Evolutionary conservation across 1,284 basidiomycete genomes (phyloP), one percentile per base, ranked within the genome.

Genomic region (Apiotrichum laibachii): DNA sequence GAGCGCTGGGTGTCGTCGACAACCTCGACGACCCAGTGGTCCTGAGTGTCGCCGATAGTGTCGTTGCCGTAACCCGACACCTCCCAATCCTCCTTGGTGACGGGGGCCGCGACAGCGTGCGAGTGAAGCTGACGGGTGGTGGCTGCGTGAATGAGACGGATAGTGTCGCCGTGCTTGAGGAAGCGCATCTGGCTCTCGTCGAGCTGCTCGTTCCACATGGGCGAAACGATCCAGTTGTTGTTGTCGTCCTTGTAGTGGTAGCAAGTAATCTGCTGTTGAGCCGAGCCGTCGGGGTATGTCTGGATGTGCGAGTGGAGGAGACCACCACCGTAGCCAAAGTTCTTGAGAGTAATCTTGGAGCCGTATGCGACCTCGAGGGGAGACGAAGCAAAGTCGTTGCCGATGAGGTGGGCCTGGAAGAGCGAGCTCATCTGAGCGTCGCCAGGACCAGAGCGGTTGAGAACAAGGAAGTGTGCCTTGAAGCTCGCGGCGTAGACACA

Each of bases 171-270:
- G 73, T 94, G 80, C 61, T 85, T 78, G 57, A 99, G 81, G 82
- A 82, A 95, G 40, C 82, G 82, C 46, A 95, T 78, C 12, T 75
- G 74, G 9, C 86, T 84, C 34, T 80, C 84, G 70, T 90, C 83
- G 67, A 88, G 83, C 0, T 79, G 77, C 48, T 88, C 85, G 22
- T 55, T 37, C 92, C 92, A 96, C 5, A 82, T 82, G 2, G 92
- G 92, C 2, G 88, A 83, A 67, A 99, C 77, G 44, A 83, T 72
- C 88, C 92, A 99, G 55, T 98, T 85, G 80, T 99, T 99, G 83
- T 99, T 99, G 59, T 87, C 86, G 77, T 99, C 95, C 80, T 95
- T 96, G 85, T 99, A 98, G 81, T 99, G 95, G 78, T 99, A 99
- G 80, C 95, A 99, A 0, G 95, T 99, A 13, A 99, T 88, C 78